Conservation (phyloP, 148 eudicot species). For the Amaranthus palmeri region DNA sequence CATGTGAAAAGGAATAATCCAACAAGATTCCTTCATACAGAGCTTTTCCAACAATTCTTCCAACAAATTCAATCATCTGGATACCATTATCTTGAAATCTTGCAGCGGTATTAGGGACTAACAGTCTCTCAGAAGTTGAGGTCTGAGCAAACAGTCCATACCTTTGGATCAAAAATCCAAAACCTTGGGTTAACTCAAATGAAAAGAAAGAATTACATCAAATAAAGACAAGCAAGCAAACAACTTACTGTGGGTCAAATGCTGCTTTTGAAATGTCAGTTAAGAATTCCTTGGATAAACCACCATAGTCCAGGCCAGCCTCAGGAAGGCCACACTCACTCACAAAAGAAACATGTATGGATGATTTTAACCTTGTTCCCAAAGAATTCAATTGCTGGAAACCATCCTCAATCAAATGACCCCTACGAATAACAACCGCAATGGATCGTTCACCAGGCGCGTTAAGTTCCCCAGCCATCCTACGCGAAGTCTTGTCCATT, state of each 20-base stretch:
- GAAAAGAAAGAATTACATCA: background rate
- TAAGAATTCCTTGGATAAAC: constrained; percentile 88
- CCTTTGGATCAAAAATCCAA: constrained; percentile 37
- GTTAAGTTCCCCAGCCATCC: constrained; percentile 84
- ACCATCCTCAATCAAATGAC: constrained; percentile 89
- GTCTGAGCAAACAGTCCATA: constrained; percentile 93
- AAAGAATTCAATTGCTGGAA: constrained; percentile 75
- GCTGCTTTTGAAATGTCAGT: constrained; percentile 89
- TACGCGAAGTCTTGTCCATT: constrained; percentile 83
- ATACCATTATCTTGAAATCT: constrained; percentile 75
- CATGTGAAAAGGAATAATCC: constrained; percentile 89
- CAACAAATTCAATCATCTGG: constrained; percentile 93
- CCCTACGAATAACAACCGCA: constrained; percentile 84
- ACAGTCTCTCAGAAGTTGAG: constrained; percentile 77
- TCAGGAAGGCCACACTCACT: constrained; percentile 96
- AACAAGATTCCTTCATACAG: constrained; percentile 89
- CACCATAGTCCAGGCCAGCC: constrained; percentile 98
- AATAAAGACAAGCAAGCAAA: background rate
- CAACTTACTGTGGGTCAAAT: constrained; percentile 78
- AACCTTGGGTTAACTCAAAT: constrained; percentile 13
- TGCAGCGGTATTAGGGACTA: constrained; percentile 83
- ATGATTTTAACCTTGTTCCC: constrained; percentile 73
- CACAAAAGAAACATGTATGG: constrained; percentile 90
- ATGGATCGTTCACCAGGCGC: constrained; percentile 75
- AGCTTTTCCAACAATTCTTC: constrained; percentile 96